Evolutionary conservation across 2,329 filamentous ascomycete genomes (phyloP), one percentile per base, ranked within the genome.

Genomic region (Diplocarpon mali): DNA sequence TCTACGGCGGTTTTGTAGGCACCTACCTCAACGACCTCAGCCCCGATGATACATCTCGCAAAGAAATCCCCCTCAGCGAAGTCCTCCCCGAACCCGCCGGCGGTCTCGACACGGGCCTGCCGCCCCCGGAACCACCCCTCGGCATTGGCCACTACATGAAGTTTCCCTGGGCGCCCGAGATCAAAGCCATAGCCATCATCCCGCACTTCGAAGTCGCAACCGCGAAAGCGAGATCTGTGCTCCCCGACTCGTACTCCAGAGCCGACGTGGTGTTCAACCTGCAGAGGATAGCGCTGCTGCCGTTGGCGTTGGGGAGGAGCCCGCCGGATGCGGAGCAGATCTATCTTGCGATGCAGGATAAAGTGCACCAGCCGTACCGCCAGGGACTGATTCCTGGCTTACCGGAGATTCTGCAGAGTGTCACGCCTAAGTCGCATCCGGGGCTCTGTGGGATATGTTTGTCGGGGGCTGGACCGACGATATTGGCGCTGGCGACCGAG

Each of bases 341-440:
- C 63, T 93, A 93, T 69, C 80, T 93, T 38, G 90, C 89, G 38
- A 98, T 98, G 92, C 92, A 96, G 68, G 92, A 98, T 70, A 94
- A 89, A 67, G 79, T 98, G 49, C 92, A 98, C 68, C 92, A 98
- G 66, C 92, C 88, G 35, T 96, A 98, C 69, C 83, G 92, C 43
- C 83, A 92, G 66, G 83, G 76, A 2, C 76, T 98, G 50, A 94
- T 98, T 55, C 92, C 92, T 1, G 92, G 90, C 0, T 73, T 98
- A 46, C 83, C 85, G 13, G 84, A 95, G 62, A 90, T 98, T 43
- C 78, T 98, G 42, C 78, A 87, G 63, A 90, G 83, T 48, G 89
- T 96, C 70, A 95, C 85, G 10, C 92, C 90, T 24, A 76, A 78
- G 60, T 83, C 83, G 5, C 87, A 95, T 62, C 80, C 85, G 1